phyloP scores from a whole-genome alignment of 139 green algal species.

The Tetradesmus lagerheimii region DNA sequence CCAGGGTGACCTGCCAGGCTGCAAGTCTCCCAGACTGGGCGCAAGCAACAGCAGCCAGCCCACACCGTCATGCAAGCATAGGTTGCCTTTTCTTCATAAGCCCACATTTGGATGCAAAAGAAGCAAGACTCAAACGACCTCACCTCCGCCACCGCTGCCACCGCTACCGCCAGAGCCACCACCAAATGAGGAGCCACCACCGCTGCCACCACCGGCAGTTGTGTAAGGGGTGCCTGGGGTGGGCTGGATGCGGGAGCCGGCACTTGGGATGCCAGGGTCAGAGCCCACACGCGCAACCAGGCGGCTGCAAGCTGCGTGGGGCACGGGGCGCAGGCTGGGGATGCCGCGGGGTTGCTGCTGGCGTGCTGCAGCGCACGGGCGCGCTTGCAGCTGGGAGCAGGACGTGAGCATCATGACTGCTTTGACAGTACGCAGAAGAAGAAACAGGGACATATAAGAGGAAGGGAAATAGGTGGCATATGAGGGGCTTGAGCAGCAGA shows the following conservation, averaged over 20 bases:
- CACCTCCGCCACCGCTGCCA: not conserved
- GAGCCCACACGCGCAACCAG: constrained; percentile 18
- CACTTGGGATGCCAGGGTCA: not conserved
- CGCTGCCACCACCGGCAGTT: not conserved
- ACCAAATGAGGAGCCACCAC: not conserved
- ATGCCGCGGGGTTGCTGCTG: not conserved
- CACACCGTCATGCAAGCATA: too few relatives aligned
- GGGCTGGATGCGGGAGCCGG: constrained; percentile 27
- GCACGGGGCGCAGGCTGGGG: not conserved
- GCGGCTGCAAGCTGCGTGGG: not conserved
- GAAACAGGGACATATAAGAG: not conserved
- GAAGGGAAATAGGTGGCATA: not conserved
- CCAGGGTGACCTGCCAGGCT: too few relatives aligned
- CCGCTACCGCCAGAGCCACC: constrained; percentile 10
- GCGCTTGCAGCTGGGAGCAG: not conserved
- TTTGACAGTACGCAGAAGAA: not conserved
- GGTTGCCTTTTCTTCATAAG: too few relatives aligned
- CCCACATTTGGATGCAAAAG: too few relatives aligned
- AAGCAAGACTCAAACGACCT: not conserved
- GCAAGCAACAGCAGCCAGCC: too few relatives aligned
- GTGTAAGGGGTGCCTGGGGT: not conserved
- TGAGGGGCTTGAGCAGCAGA: not conserved
- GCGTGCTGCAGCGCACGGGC: not conserved
- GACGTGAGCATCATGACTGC: constrained; percentile 2
- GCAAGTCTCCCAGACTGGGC: too few relatives aligned